These are phyloP conservation scores for Salvia sclarea DNA, from an alignment of 305 asterid species.

Conservation along the genomic window DNA sequence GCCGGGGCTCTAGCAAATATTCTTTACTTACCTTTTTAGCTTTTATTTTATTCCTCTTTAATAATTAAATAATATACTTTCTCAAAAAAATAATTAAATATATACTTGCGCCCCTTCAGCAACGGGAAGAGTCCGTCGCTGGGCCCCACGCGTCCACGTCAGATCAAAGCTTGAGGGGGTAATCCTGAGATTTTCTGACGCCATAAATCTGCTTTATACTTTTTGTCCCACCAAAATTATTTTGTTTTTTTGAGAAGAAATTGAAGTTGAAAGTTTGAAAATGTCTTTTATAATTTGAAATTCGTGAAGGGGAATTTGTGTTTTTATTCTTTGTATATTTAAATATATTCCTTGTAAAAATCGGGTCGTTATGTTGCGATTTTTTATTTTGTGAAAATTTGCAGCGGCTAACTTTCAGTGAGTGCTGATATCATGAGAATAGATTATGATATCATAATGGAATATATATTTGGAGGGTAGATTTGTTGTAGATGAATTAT, in stretches of 20 bases:
- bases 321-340: no score
- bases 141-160: slow-evolving; percentile 42
- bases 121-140: slow-evolving; percentile 41
- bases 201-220: slow-evolving; percentile 37
- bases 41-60: slow-evolving; percentile 15
- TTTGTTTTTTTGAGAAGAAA: background rate
- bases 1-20: slow-evolving; percentile 36
- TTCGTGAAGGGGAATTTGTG: no score
- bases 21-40: slow-evolving; percentile 3
- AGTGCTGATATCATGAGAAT: no score
- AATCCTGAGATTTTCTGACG: slow-evolving; percentile 36
- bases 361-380: no score
- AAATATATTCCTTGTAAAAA: no score
- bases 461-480: no score
- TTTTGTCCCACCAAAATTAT: slow-evolving; percentile 21
- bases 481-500: no score
- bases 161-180: slow-evolving; percentile 22
- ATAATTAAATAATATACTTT: background rate
- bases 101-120: slow-evolving; percentile 34
- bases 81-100: background rate
- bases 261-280: no score
- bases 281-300: no score
- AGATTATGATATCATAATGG: no score
- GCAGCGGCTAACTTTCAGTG: no score
- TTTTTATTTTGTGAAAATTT: no score